Evolutionary conservation across 2,329 filamentous ascomycete species (phyloP).

Genomic region (Myriosclerotinia curreyana): DNA sequence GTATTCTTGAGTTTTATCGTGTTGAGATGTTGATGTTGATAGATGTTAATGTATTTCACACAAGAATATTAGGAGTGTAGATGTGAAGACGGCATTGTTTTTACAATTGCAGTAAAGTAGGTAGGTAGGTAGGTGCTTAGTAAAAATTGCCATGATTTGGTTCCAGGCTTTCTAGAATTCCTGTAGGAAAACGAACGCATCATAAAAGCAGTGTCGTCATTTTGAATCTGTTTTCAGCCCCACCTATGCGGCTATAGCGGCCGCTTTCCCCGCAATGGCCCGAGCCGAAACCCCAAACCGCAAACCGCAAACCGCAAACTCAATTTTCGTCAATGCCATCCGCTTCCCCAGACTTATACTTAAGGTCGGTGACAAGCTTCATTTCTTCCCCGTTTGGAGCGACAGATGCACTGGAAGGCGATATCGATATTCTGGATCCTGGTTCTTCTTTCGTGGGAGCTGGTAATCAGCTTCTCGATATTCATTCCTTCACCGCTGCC

Average conservation of each 20-base stretch:
- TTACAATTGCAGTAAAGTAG: not conserved
- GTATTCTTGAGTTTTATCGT: not conserved
- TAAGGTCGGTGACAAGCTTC: not conserved
- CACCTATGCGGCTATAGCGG: not conserved
- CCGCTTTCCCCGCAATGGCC: slow-evolving; percentile 4
- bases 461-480: not conserved
- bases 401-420: not conserved
- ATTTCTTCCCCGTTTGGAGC: not conserved
- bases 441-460: not conserved
- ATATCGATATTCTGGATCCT: not conserved
- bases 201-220: slow-evolving; percentile 4
- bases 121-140: not conserved
- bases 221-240: not conserved
- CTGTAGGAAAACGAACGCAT: not conserved
- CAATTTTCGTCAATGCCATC: slow-evolving; percentile 7
- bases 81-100: not conserved
- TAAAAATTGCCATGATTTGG: slow-evolving; percentile 7
- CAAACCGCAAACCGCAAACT: too few species aligned
- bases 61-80: not conserved
- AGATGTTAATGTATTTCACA: too few species aligned
- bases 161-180: slow-evolving; percentile 10
- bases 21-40: too few species aligned
- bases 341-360: not conserved
- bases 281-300: slow-evolving; percentile 1
- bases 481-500: not conserved